phyloP scores from a whole-genome alignment of 352 stramenopile genomes.

The Phytophthora nicotianae region DNA sequence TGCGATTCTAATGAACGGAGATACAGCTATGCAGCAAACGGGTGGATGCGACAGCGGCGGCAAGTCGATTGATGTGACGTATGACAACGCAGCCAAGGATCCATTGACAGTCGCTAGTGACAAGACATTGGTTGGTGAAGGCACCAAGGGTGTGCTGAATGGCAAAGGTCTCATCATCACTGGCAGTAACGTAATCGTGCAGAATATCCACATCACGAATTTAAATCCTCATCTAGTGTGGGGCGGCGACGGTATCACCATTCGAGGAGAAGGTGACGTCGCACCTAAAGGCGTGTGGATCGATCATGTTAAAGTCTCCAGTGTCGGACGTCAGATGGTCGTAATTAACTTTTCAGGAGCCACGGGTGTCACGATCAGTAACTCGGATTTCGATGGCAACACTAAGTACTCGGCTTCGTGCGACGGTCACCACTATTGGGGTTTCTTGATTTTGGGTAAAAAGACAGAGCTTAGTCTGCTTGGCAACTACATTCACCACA shows the following conservation, averaged over 20 bases:
- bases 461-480: too few relatives aligned
- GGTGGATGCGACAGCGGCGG: constrained; percentile 27
- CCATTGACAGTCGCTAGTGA: constrained; percentile 33
- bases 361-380: too few relatives aligned
- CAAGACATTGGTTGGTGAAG: constrained; percentile 56
- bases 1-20: constrained; percentile 35
- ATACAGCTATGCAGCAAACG: constrained; percentile 31
- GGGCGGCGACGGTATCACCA: neutral
- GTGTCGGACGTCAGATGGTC: too few relatives aligned
- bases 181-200: constrained; percentile 54
- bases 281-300: too few relatives aligned
- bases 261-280: neutral
- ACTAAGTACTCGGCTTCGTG: too few relatives aligned
- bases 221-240: constrained; percentile 66
- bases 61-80: constrained; percentile 27
- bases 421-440: too few relatives aligned
- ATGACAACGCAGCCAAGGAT: constrained; percentile 42
- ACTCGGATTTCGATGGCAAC: too few relatives aligned
- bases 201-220: constrained; percentile 65
- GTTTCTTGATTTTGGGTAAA: too few relatives aligned
- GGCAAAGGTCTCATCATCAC: constrained; percentile 41
- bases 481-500: neutral
- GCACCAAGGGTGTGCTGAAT: constrained; percentile 34
- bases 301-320: too few relatives aligned
- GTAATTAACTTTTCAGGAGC: too few relatives aligned